Evolutionary conservation across 2,329 filamentous ascomycete genomes (phyloP).

Genomic region (Verticillium nonalfalfae): DNA sequence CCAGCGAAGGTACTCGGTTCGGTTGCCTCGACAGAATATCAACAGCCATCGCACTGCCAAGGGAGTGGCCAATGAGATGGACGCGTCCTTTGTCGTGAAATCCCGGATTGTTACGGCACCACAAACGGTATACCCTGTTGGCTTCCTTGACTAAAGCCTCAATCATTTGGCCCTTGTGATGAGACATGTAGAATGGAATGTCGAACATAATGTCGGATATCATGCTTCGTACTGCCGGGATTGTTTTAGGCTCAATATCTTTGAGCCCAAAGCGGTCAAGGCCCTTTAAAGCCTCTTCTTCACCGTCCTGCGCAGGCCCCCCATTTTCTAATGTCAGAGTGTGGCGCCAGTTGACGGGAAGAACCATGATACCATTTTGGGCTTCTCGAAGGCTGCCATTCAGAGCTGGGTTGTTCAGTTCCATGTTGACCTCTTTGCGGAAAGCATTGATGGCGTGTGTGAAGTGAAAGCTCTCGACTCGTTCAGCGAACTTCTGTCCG

Average conservation of each 20-base stretch:
- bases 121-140: constrained; percentile 90
- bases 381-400: constrained; percentile 66
- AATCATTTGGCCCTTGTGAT: constrained; percentile 94
- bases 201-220: constrained; percentile 98
- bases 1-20: constrained; percentile 53
- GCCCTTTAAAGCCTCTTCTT: constrained; percentile 45
- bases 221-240: constrained; percentile 86
- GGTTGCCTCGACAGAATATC: constrained; percentile 90
- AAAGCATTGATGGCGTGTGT: constrained; percentile 94
- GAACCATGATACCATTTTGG: constrained; percentile 87
- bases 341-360: constrained; percentile 92
- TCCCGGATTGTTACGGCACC: constrained; percentile 88
- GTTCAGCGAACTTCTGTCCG: constrained; percentile 89
- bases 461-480: constrained; percentile 94
- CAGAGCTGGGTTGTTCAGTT: constrained; percentile 69
- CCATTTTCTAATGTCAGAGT: constrained; percentile 83
- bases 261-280: constrained; percentile 60
- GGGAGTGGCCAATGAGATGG: constrained; percentile 86
- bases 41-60: constrained; percentile 90
- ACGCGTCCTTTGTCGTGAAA: constrained; percentile 78
- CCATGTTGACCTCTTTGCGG: constrained; percentile 76
- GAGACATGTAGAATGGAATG: constrained; percentile 95
- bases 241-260: constrained; percentile 86
- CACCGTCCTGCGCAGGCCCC: constrained; percentile 46
- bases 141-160: constrained; percentile 82